These are phyloP conservation scores for Eucalyptus decipiens DNA, from an alignment of 345 rosid genomes.

Conservation along the genomic window DNA sequence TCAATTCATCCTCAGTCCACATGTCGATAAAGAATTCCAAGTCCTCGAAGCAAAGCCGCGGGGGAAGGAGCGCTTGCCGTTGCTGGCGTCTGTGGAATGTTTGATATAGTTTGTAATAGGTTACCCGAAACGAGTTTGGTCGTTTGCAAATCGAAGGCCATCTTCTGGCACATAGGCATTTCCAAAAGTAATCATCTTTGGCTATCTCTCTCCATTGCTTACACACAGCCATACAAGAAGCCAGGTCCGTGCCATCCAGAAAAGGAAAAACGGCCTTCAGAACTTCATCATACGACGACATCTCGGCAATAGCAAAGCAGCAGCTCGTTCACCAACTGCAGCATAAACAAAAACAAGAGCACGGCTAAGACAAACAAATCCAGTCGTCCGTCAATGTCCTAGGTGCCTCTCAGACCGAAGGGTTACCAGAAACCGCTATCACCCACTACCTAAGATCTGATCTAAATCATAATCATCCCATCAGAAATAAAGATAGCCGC, in stretches of 20 bases:
- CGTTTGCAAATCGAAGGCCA: constrained; percentile 94
- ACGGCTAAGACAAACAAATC: not conserved
- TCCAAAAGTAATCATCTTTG: constrained; percentile 89
- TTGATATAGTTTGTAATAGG: constrained; percentile 63
- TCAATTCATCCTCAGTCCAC: constrained; percentile 58
- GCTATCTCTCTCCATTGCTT: constrained; percentile 79
- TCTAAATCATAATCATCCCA: not conserved
- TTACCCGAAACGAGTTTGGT: constrained; percentile 40
- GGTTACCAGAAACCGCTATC: not conserved
- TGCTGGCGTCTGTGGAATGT: constrained; percentile 43
- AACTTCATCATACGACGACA: constrained; percentile 51
- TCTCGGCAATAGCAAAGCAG: constrained; percentile 1
- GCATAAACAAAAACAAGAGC: not conserved
- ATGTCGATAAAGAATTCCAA: constrained; percentile 82
- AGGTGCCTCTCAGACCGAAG: not conserved
- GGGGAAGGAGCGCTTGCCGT: constrained; percentile 47
- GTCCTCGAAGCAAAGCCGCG: constrained; percentile 60
- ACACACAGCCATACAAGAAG: constrained; percentile 67
- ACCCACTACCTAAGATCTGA: not conserved
- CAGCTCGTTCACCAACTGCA: not conserved
- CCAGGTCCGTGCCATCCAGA: constrained; percentile 64
- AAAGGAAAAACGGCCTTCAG: constrained; percentile 78
- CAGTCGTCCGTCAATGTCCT: not conserved
- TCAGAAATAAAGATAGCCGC: not conserved
- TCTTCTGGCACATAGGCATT: constrained; percentile 64